Evolutionary conservation across 1,284 basidiomycete species (phyloP).

Genomic region (Tilletiaria anomala): DNA sequence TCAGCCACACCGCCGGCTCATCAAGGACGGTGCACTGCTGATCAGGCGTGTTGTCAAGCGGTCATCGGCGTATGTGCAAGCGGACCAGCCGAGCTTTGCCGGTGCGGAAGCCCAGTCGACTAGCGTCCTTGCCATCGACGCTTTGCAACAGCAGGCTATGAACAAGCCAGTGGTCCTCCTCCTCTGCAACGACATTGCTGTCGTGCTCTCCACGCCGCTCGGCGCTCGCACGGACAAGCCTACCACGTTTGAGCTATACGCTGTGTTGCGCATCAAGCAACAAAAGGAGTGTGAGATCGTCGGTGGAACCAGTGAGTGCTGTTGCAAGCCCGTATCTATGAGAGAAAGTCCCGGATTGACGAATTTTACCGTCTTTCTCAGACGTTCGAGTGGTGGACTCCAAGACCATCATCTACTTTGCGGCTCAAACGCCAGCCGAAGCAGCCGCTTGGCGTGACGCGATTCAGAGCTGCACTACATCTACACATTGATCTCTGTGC

Average conservation of each 20-base stretch:
- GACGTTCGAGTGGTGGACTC: constrained; percentile 21
- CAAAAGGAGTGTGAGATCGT: constrained; percentile 4
- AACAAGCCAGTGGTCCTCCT: constrained; percentile 43
- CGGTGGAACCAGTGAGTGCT: constrained; percentile 6
- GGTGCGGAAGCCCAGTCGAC: not conserved
- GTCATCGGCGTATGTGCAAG: constrained; percentile 55
- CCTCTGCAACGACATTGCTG: constrained; percentile 79
- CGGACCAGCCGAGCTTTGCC: not conserved
- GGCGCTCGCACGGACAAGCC: not conserved
- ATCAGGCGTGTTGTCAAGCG: constrained; percentile 81
- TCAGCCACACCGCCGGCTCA: constrained; percentile 75
- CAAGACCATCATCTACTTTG: constrained; percentile 20
- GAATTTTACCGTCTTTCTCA: constrained; percentile 10
- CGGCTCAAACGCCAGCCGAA: constrained; percentile 10
- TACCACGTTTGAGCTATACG: not conserved
- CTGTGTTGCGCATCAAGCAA: constrained; percentile 1
- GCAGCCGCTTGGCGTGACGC: constrained; percentile 17
- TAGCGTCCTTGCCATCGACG: constrained; percentile 49
- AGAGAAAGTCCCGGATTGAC: constrained; percentile 4
- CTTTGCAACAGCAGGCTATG: constrained; percentile 49
- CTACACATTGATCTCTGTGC: too few relatives aligned
- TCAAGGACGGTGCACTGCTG: constrained; percentile 52
- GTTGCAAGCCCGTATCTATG: not conserved
- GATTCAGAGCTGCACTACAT: too few relatives aligned
- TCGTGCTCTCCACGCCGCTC: constrained; percentile 65